phyloP scores from a whole-genome alignment of 768 basidiomycete species.

The Tubosaeta brunneosetosa region DNA sequence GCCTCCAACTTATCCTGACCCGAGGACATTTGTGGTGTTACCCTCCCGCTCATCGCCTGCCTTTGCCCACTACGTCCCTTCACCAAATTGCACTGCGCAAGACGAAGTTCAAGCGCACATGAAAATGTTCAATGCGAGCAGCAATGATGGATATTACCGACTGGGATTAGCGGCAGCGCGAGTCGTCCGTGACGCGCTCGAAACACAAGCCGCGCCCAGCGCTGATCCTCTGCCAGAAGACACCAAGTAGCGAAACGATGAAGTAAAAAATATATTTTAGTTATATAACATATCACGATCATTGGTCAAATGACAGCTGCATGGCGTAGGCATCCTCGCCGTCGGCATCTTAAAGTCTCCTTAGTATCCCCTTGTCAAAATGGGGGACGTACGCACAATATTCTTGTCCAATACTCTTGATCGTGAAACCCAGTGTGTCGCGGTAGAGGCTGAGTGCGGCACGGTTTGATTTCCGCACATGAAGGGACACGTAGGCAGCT shows the following conservation, averaged over 20 bases:
- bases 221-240: neutral
- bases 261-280: conserved; percentile 9
- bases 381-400: conserved; percentile 64
- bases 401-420: conserved; percentile 78
- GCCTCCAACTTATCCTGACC: conserved; percentile 48
- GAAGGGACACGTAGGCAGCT: conserved; percentile 79
- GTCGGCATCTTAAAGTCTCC: conserved; percentile 65
- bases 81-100: conserved; percentile 58
- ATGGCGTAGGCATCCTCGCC: conserved; percentile 95
- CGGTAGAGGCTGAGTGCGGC: conserved; percentile 86
- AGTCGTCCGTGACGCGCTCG: conserved; percentile 55
- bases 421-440: conserved; percentile 86
- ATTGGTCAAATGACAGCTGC: conserved; percentile 56
- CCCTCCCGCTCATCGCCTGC: conserved; percentile 50
- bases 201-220: neutral
- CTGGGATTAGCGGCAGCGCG: conserved; percentile 67
- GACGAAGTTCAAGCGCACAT: conserved; percentile 86
- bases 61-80: conserved; percentile 54
- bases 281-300: conserved; percentile 5
- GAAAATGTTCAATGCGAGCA: conserved; percentile 77
- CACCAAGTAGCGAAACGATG: neutral
- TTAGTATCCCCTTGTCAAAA: conserved; percentile 7
- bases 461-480: conserved; percentile 93
- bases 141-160: conserved; percentile 89
- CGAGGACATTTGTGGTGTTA: conserved; percentile 76